Base-by-base conservation (phyloP, 2,329 filamentous ascomycete genomes). In the Sporothrix euskadiensis region DNA sequence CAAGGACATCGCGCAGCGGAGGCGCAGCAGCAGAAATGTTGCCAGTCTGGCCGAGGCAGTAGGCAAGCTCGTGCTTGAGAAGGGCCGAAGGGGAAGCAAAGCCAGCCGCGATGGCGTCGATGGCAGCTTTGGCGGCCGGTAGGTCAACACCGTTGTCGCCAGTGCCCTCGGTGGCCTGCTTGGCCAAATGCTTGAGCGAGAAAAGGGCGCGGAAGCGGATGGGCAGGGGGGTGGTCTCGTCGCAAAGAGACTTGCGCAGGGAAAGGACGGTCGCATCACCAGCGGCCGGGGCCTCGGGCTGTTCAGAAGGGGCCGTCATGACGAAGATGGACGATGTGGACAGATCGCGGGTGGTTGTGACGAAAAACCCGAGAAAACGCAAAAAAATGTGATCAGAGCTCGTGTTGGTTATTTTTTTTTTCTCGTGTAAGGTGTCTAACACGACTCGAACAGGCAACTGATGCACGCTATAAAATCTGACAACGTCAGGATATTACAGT, bases 151-250 rank as follows among this genome's bases (percentile, higher is more conserved):
- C 69, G 35, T 41, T 22, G n/a, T 65, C 39, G 82, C 80, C 78
- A 90, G 89, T 41, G 44, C 71, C 74, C 8, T 72, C 73, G 0
- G 76, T 76, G 22, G 78, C 82, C 76, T 90, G 88, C 74, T 88
- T 90, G 66, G 96, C 95, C 75, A 98, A 85, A 81, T 98, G 93
- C 85, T 99, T 99, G 75, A 99, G 90, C 22, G 95, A 98, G 85
- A 99, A 99, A 78, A 99, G 92, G 59, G 96, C 95, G 78, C 96
- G 94, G 84, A 98, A 99, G 76, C 96, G 94, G 76, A 93, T 87
- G 54, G 94, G 92, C 72, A 99, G 92, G 63, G 94, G 90, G 75
- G 92, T 91, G 16, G 88, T 84, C 84, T 98, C 96, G 68, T 92
- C 91, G 78, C 88, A 91, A 74, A 99, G 89, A 74, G 91, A 92